Base-by-base conservation (phyloP, 768 basidiomycete species). In the Suillus americanus region DNA sequence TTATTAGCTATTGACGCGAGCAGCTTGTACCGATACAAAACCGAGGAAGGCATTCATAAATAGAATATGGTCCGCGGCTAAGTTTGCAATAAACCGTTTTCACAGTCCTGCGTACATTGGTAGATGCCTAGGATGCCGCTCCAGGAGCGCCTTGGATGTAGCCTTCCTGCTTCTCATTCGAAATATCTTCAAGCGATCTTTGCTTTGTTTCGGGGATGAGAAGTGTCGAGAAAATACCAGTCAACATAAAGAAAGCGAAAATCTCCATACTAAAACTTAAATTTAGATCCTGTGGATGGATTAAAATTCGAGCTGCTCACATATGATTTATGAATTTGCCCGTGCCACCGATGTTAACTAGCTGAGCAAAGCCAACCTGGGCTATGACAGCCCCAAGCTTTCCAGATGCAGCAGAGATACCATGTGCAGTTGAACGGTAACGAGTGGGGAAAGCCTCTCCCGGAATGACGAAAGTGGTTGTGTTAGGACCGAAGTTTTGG, bases 391-490 rank as follows among this genome's bases (percentile, higher is more conserved):
- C 94, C 50, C 94, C 93, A 48, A 91, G 78, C 75, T 95, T 95
- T 48, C 93, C 93, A 57, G 82, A 83, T 23, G 92, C 93, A 3
- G 93, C 93, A 14, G 89, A 88, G 69, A 95, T 90, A 75, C 93
- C 93, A 70, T 94, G 91, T 12, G 85, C 89, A 5, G 92, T 93
- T 9, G 91, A 92, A 66, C 94, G 87, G 75, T 94, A 94, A 54
- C 94, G 90, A 2, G 93, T 95, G 1, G 93, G 93, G 86, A 93
- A 95, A 28, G 81, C 84, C 73, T 95, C 94, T 67, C 90, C 91
- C 0, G 93, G 92, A 5, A 94, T 78, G 63, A 94, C 63, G 75
- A 95, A 94, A 0, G 92, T 93, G 1, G 91, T 94, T 0, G 84
- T 84, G 69, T 93, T 92, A 14, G 89, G 90, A 2, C 91, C 92